Evolutionary conservation across 768 basidiomycete species (phyloP).

Genomic region (Naematelia encephala): DNA sequence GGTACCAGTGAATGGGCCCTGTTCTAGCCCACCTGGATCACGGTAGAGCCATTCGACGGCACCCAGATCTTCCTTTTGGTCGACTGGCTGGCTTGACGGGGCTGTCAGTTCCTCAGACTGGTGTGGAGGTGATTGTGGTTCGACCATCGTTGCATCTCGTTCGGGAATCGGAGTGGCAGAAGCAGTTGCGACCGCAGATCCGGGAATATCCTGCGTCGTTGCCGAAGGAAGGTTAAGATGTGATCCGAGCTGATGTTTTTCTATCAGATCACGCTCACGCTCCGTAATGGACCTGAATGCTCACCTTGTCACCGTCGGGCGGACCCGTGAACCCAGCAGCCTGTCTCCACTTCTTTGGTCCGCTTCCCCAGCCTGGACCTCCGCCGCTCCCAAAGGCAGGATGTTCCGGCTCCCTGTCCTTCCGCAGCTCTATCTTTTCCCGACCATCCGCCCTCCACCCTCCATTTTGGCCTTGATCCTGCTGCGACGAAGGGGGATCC

Average conservation of each 20-base stretch:
- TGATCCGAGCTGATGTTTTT: conserved; percentile 1
- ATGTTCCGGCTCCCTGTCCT: conserved; percentile 15
- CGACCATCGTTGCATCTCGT: conserved; percentile 37
- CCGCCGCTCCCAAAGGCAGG: conserved; percentile 38
- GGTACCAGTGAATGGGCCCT: conserved; percentile 86
- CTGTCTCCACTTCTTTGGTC: conserved; percentile 45
- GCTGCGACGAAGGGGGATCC: conserved; percentile 4
- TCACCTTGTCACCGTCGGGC: conserved; percentile 29
- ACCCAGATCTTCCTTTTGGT: conserved; percentile 27
- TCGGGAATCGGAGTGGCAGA: conserved; percentile 45
- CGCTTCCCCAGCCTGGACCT: conserved; percentile 47
- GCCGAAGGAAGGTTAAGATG: conserved; percentile 26
- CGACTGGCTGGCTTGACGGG: conserved; percentile 8
- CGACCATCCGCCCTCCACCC: conserved; percentile 22
- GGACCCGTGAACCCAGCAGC: conserved; percentile 16
- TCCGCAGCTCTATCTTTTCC: conserved; percentile 12
- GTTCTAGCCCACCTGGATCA: conserved; percentile 84
- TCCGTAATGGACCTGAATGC: background rate
- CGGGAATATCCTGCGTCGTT: conserved; percentile 23
- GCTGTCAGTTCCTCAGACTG: conserved; percentile 1
- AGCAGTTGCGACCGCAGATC: conserved; percentile 40
- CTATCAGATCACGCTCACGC: background rate
- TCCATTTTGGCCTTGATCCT: background rate
- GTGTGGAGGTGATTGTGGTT: conserved; percentile 7
- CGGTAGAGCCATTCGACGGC: conserved; percentile 82